Evolutionary conservation across 805 yeast species (phyloP).

Genomic region (Starmerella kuoi): DNA sequence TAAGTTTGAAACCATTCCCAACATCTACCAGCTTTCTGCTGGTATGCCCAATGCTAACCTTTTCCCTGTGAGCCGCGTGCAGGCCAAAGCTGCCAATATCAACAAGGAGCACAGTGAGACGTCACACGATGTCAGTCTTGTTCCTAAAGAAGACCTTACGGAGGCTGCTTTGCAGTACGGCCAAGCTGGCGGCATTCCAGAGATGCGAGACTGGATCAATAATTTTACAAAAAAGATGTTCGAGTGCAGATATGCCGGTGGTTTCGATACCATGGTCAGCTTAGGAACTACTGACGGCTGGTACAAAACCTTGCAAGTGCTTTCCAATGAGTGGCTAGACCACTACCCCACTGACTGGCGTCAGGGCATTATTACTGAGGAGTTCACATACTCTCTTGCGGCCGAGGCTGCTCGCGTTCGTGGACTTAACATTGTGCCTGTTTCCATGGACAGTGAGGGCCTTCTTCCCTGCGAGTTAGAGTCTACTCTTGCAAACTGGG

Average conservation of each 20-base stretch:
- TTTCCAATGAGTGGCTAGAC: slow-evolving; percentile 23
- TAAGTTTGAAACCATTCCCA: slow-evolving; percentile 22
- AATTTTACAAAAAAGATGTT: slow-evolving; percentile 38
- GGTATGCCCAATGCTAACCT: slow-evolving; percentile 23
- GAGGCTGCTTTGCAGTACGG: slow-evolving; percentile 85
- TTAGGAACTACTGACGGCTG: slow-evolving; percentile 25
- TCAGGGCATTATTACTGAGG: slow-evolving; percentile 63
- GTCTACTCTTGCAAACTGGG: slow-evolving; percentile 40
- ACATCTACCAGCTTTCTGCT: slow-evolving; percentile 21
- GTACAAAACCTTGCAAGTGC: slow-evolving; percentile 22
- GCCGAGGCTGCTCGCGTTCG: slow-evolving; percentile 54
- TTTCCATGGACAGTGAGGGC: slow-evolving; percentile 55
- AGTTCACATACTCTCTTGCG: slow-evolving; percentile 63
- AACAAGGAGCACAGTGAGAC: slow-evolving; percentile 2
- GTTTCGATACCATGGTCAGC: slow-evolving; percentile 19
- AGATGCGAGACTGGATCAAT: slow-evolving; percentile 50
- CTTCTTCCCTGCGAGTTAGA: slow-evolving; percentile 37
- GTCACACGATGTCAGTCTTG: slow-evolving; percentile 5
- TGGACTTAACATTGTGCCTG: slow-evolving; percentile 51
- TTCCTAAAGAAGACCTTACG: slow-evolving; percentile 28
- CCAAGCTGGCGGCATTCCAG: slow-evolving; percentile 67
- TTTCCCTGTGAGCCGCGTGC: slow-evolving; percentile 20
- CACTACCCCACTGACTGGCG: slow-evolving; percentile 28
- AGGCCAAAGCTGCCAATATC: slow-evolving; percentile 12
- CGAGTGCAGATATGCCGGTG: slow-evolving; percentile 21